Evolutionary conservation across 495 filamentous ascomycete species (phyloP).

Genomic region (Glonium stellatum): DNA sequence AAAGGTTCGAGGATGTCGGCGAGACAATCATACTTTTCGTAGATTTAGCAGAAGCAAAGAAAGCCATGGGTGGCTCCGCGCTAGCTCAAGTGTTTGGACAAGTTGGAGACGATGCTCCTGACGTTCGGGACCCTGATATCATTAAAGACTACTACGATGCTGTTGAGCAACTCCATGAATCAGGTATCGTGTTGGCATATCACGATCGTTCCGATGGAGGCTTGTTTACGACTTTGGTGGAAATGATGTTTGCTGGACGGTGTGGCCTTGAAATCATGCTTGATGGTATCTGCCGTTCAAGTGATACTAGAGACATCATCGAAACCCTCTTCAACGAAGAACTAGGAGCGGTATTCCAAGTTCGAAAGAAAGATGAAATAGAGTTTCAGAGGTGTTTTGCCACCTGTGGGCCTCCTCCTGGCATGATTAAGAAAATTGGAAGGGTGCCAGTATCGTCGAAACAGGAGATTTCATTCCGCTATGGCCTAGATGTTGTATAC

Average conservation of each 20-base stretch:
- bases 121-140: constrained; percentile 71
- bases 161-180: constrained; percentile 74
- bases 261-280: constrained; percentile 83
- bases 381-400: constrained; percentile 87
- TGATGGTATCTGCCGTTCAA: constrained; percentile 55
- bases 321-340: constrained; percentile 90
- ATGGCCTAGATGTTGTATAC: constrained; percentile 60
- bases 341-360: constrained; percentile 94
- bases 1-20: constrained; percentile 75
- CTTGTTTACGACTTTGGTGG: constrained; percentile 80
- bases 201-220: constrained; percentile 94
- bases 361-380: constrained; percentile 73
- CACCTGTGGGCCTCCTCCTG: constrained; percentile 77
- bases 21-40: constrained; percentile 87
- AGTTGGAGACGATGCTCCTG: constrained; percentile 74
- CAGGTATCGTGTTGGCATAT: constrained; percentile 84
- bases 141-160: constrained; percentile 92
- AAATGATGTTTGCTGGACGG: constrained; percentile 98
- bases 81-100: constrained; percentile 88
- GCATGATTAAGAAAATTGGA: constrained; percentile 76
- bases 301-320: constrained; percentile 55
- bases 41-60: constrained; percentile 70
- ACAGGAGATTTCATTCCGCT: constrained; percentile 69
- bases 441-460: constrained; percentile 61
- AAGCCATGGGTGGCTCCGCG: constrained; percentile 83